Evolutionary conservation across 495 filamentous ascomycete genomes (phyloP).

Genomic region (Neurospora intermedia): DNA sequence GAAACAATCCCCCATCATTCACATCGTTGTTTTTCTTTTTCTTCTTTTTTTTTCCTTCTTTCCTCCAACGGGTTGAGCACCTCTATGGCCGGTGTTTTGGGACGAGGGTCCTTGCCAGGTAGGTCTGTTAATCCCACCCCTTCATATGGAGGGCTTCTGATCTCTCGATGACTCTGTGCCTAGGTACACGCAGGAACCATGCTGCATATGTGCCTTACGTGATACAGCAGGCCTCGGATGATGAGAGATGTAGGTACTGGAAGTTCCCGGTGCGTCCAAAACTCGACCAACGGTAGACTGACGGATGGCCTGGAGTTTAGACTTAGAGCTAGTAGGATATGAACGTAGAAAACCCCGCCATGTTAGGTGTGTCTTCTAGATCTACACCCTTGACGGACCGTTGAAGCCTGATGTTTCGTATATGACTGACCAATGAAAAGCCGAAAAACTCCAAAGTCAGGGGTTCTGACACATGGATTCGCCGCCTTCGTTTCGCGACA

Average conservation of each 20-base stretch:
- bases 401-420: background rate
- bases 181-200: background rate
- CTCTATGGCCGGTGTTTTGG: background rate
- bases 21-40: background rate
- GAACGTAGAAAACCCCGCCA: background rate
- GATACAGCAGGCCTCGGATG: background rate
- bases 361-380: background rate
- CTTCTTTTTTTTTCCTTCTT: too few relatives aligned
- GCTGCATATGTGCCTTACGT: background rate
- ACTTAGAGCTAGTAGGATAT: background rate
- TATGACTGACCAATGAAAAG: background rate
- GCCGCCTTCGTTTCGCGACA: conserved; percentile 9
- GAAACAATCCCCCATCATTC: background rate
- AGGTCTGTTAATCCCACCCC: background rate
- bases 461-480: conserved; percentile 13
- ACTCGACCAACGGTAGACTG: background rate
- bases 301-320: background rate
- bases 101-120: background rate
- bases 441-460: background rate
- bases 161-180: background rate
- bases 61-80: background rate
- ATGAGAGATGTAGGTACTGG: background rate
- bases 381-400: background rate
- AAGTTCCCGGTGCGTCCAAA: background rate
- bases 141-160: background rate